Conservation (phyloP, 345 rosid species). For the Abelmoschus esculentus region DNA sequence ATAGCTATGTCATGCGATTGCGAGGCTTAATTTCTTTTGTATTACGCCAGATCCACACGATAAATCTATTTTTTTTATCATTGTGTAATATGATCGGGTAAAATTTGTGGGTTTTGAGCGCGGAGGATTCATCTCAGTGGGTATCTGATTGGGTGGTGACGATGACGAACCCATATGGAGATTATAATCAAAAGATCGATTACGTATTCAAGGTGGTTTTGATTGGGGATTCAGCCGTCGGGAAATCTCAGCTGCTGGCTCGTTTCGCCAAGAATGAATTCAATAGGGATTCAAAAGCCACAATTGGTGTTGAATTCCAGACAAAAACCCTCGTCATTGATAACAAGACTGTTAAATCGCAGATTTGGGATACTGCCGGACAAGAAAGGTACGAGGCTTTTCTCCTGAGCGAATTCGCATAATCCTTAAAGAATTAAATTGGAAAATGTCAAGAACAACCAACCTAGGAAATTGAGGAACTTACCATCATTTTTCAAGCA, state of each 20-base stretch:
- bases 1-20: background rate
- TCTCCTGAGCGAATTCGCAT: background rate
- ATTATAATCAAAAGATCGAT: slow-evolving; percentile 57
- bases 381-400: slow-evolving; percentile 41
- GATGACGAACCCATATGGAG: slow-evolving; percentile 51
- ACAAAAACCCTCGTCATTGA: slow-evolving; percentile 58
- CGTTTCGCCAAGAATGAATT: slow-evolving; percentile 61
- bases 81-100: background rate
- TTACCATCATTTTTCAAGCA: no score
- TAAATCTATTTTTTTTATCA: background rate
- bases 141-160: background rate
- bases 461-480: no score
- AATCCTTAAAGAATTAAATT: background rate
- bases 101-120: background rate
- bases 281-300: slow-evolving; percentile 57
- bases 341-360: slow-evolving; percentile 60
- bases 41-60: slow-evolving; percentile 9
- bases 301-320: slow-evolving; percentile 66
- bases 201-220: slow-evolving; percentile 59
- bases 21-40: background rate
- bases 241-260: slow-evolving; percentile 61
- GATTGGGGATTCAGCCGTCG: slow-evolving; percentile 72
- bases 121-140: background rate
- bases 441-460: no score
- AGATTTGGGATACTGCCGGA: slow-evolving; percentile 76